Percentiles rank a stretch among this genome's conserved stretches.
phyloP scores from a whole-genome alignment of 495 filamentous ascomycete genomes.

The Podospora anserina region DNA sequence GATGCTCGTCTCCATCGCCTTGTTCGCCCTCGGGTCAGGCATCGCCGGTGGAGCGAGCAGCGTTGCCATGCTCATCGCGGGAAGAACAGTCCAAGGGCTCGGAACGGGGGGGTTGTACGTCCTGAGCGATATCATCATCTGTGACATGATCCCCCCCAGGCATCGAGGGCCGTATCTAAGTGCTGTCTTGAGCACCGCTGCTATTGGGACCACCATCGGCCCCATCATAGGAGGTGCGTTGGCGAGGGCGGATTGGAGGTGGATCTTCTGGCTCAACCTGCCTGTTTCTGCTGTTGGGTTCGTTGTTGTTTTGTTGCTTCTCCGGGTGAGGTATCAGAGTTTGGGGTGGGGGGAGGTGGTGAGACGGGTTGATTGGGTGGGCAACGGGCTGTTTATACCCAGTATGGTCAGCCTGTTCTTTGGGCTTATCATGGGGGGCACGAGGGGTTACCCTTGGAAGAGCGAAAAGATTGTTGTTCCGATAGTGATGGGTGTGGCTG shows the following conservation, averaged over 20 bases:
- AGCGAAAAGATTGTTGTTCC: constrained; percentile 33
- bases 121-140: constrained; percentile 65
- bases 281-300: constrained; percentile 31
- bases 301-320: constrained; percentile 28
- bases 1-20: constrained; percentile 18
- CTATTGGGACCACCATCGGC: constrained; percentile 62
- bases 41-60: constrained; percentile 35
- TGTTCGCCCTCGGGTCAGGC: constrained; percentile 43
- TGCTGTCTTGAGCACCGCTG: constrained; percentile 56
- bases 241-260: constrained; percentile 43
- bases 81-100: constrained; percentile 71
- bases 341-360: too few relatives aligned
- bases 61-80: constrained; percentile 62
- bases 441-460: constrained; percentile 28
- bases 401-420: constrained; percentile 31
- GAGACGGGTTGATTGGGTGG: constrained; percentile 10
- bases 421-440: constrained; percentile 32
- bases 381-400: constrained; percentile 32
- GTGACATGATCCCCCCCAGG: constrained; percentile 68
- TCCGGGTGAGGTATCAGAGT: constrained; percentile 17
- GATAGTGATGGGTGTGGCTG: constrained; percentile 25
- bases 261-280: constrained; percentile 38
- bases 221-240: constrained; percentile 71
- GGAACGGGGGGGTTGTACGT: constrained; percentile 74
- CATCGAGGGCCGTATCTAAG: constrained; percentile 56